Evolutionary conservation across 2,329 filamentous ascomycete genomes (phyloP).

Genomic region (Pseudogymnoascus sp.): DNA sequence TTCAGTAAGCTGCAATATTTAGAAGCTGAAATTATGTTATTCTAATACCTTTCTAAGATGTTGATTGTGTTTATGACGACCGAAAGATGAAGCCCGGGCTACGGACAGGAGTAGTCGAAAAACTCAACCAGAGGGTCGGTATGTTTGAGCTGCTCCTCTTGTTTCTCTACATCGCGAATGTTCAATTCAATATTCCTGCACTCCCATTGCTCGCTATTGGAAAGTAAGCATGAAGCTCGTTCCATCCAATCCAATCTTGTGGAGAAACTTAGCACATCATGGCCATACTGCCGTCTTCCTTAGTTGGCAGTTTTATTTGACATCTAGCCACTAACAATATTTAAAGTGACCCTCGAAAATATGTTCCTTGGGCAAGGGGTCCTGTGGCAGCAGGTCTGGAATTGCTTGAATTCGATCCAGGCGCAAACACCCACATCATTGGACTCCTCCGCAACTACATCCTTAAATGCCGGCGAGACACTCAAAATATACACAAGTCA

Average conservation of each 20-base stretch:
- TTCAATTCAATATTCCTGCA: not conserved
- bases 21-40: not conserved
- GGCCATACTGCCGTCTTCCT: not conserved
- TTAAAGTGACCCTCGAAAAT: conserved; percentile 14
- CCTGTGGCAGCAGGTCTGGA: conserved; percentile 18
- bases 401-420: conserved; percentile 13
- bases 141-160: conserved; percentile 14
- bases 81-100: conserved; percentile 26
- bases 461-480: not conserved
- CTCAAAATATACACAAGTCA: conserved; percentile 15
- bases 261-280: not conserved
- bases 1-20: conserved; percentile 21
- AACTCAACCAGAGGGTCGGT: conserved; percentile 26
- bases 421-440: not conserved
- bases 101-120: conserved; percentile 27
- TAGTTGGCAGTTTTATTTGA: not conserved
- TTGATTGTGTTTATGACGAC: conserved; percentile 29
- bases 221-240: not conserved
- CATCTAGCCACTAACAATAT: conserved; percentile 12
- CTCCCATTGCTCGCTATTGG: not conserved
- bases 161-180: not conserved
- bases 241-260: not conserved
- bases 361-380: conserved; percentile 19
- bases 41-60: conserved; percentile 10
- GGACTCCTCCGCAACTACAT: not conserved